These are phyloP conservation scores for Lumnitzera littorea DNA, from an alignment of 345 rosid species.

Conservation along the genomic window DNA sequence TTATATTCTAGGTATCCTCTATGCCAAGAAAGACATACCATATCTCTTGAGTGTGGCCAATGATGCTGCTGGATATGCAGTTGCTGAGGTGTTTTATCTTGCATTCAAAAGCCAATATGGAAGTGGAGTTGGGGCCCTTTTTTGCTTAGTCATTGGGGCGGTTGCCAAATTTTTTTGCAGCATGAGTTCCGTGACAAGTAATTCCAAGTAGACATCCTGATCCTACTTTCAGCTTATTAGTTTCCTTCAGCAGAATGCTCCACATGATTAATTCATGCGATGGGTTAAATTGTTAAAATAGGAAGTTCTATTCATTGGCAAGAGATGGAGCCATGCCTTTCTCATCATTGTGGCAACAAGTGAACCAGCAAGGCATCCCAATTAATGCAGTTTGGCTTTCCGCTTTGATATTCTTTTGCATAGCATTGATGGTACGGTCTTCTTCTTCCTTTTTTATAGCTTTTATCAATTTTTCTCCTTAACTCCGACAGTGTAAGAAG, in stretches of 20 bases:
- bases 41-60: conserved; percentile 62
- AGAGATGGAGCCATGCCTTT: conserved; percentile 97
- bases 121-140: conserved; percentile 76
- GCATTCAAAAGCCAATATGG: conserved; percentile 86
- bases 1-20: conserved; percentile 83
- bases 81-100: conserved; percentile 75
- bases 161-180: conserved; percentile 96
- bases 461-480: neutral
- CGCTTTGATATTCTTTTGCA: conserved; percentile 62
- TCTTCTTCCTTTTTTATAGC: neutral
- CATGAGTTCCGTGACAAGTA: conserved; percentile 96
- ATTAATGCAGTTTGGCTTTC: conserved; percentile 89
- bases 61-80: conserved; percentile 86
- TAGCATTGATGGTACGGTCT: conserved; percentile 79
- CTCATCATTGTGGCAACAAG: conserved; percentile 82
- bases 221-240: too few species aligned
- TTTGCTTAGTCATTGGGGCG: conserved; percentile 78
- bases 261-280: too few species aligned
- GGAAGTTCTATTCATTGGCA: conserved; percentile 95
- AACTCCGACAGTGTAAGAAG: too few species aligned
- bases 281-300: conserved; percentile 13
- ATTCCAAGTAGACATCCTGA: conserved; percentile 50
- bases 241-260: too few species aligned
- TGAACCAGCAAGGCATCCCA: conserved; percentile 79
- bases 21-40: conserved; percentile 74